Percentiles rank a stretch among this genome's conserved stretches.
phyloP scores from a whole-genome alignment of 352 stramenopile genomes.

The Phytophthora aleatoria region DNA sequence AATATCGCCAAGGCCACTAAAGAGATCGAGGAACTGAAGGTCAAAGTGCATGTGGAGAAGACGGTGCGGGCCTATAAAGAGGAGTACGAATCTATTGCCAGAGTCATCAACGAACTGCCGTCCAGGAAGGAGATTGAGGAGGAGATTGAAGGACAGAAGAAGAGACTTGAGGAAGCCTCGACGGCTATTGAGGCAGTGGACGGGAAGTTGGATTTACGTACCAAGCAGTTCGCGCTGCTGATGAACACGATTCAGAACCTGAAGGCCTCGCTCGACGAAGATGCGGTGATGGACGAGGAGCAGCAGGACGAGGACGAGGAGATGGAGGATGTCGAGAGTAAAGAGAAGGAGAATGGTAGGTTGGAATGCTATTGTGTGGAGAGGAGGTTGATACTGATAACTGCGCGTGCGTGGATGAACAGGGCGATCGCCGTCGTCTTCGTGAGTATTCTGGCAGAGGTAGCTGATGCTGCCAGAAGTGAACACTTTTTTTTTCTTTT shows the following conservation, averaged over 20 bases:
- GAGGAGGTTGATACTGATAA: background rate
- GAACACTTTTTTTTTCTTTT: background rate
- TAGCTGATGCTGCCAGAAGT: background rate
- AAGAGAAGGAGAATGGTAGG: slow-evolving; percentile 22
- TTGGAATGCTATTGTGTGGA: slow-evolving; percentile 2
- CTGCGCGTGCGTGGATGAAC: background rate
- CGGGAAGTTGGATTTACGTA: slow-evolving; percentile 64
- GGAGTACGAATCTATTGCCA: slow-evolving; percentile 87
- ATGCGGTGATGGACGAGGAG: slow-evolving; percentile 66
- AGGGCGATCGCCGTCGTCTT: slow-evolving; percentile 28
- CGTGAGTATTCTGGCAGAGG: slow-evolving; percentile 10
- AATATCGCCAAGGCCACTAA: slow-evolving; percentile 62
- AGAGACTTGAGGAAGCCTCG: slow-evolving; percentile 58
- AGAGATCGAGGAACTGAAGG: slow-evolving; percentile 84
- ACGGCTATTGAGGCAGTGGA: slow-evolving; percentile 62
- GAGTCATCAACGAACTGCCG: slow-evolving; percentile 83
- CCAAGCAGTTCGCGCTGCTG: slow-evolving; percentile 83
- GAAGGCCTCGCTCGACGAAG: slow-evolving; percentile 78
- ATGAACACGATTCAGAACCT: slow-evolving; percentile 88
- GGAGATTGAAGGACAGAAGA: slow-evolving; percentile 66
- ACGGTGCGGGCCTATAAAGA: slow-evolving; percentile 85
- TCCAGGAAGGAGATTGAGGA: slow-evolving; percentile 62
- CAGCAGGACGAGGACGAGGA: slow-evolving; percentile 73
- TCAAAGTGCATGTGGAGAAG: slow-evolving; percentile 76
- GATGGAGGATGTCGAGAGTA: slow-evolving; percentile 57